These are phyloP conservation scores for Cryptosporidium tyzzeri DNA, from an alignment of 169 alveolate genomes.

Conservation along the genomic window DNA sequence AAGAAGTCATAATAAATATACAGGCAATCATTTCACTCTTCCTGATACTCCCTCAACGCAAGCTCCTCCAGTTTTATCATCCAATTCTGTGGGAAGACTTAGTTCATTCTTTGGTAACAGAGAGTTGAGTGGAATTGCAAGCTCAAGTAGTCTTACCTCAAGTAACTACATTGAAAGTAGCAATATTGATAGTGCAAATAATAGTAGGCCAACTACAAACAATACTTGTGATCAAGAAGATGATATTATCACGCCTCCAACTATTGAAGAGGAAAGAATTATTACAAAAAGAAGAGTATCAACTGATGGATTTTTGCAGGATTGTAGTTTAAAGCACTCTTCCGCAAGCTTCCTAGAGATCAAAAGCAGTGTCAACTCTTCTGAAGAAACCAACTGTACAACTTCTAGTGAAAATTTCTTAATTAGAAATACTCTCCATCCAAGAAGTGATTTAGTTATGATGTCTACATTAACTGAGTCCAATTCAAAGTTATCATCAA, in stretches of 20 bases:
- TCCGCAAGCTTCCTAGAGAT: constrained; percentile 23
- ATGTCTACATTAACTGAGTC: constrained; percentile 26
- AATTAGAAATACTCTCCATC: constrained; percentile 3
- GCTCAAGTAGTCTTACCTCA: constrained; percentile 56
- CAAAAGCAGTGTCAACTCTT: constrained; percentile 42
- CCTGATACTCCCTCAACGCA: constrained; percentile 76
- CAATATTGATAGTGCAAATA: constrained; percentile 45
- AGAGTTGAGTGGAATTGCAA: constrained; percentile 46
- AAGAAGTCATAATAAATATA: constrained; percentile 11
- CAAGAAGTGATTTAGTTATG: constrained; percentile 1
- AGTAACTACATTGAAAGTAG: constrained; percentile 38
- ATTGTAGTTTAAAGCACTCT: constrained; percentile 3
- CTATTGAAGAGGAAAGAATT: constrained; percentile 27
- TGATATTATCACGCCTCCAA: constrained; percentile 60
- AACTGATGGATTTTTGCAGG: neutral
- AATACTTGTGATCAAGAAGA: constrained; percentile 75
- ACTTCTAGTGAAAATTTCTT: constrained; percentile 35
- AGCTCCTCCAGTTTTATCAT: constrained; percentile 52
- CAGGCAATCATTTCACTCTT: constrained; percentile 13
- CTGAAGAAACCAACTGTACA: constrained; percentile 60
- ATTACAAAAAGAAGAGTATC: neutral
- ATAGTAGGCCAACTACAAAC: constrained; percentile 73
- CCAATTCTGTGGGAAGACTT: constrained; percentile 42
- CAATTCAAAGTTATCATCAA: constrained; percentile 30
- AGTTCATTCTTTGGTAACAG: constrained; percentile 37